Percentiles rank a stretch among this genome's conserved stretches.
Evolutionary conservation across 75 land plant species (phyloP).

Genomic region (Picea sitchensis): DNA sequence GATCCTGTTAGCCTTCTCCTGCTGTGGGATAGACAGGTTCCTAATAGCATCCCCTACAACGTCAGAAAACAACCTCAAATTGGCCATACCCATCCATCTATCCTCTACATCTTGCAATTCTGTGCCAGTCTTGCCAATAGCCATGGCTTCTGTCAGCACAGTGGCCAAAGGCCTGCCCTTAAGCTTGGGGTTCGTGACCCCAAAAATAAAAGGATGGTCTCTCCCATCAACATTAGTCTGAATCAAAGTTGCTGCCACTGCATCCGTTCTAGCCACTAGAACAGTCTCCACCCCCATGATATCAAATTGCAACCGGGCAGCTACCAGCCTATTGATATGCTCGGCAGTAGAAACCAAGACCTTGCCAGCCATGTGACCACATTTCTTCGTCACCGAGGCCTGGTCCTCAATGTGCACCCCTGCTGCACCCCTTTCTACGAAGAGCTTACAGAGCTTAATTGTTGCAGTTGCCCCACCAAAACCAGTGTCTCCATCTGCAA

Average conservation of each 20-base stretch:
- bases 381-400: constrained; percentile 61
- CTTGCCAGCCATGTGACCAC: constrained; percentile 93
- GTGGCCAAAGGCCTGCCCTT: constrained; percentile 42
- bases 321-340: constrained; percentile 80
- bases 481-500: constrained; percentile 92
- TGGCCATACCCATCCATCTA: constrained; percentile 53
- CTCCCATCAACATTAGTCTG: constrained; percentile 73
- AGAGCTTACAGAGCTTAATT: constrained; percentile 86
- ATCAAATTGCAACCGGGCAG: constrained; percentile 80
- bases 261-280: constrained; percentile 74
- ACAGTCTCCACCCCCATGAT: constrained; percentile 89
- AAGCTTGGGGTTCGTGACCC: constrained; percentile 66
- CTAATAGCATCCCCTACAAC: constrained; percentile 56
- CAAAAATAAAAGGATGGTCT: constrained; percentile 85
- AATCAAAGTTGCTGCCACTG: constrained; percentile 72
- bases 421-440: constrained; percentile 88
- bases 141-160: constrained; percentile 48
- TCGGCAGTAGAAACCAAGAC: constrained; percentile 75
- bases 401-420: constrained; percentile 86
- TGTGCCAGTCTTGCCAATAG: constrained; percentile 47
- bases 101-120: constrained; percentile 82
- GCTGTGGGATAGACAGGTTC: constrained; percentile 32
- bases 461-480: constrained; percentile 91
- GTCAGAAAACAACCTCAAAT: constrained; percentile 60
- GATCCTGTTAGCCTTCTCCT: constrained; percentile 47